phyloP scores from a whole-genome alignment of 1,284 basidiomycete species.

The Pholiota adiposa region DNA sequence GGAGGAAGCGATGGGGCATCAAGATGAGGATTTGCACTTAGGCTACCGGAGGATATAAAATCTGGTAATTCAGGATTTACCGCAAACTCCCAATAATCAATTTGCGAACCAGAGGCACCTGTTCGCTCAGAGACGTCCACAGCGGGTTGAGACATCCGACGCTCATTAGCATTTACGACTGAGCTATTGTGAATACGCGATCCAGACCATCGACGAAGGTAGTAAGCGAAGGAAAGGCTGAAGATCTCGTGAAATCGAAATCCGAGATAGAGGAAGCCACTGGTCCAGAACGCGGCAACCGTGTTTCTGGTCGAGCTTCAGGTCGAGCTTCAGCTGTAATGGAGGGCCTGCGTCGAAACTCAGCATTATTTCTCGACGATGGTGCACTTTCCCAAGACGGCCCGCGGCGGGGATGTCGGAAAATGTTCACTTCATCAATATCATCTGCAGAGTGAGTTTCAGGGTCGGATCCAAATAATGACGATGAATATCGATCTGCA shows the following conservation, averaged over 20 bases:
- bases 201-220: not conserved
- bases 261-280: not conserved
- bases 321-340: too few relatives aligned
- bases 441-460: not conserved
- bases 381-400: not conserved
- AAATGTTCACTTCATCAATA: not conserved
- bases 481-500: not conserved
- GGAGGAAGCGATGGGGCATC: slow-evolving; percentile 23
- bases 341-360: not conserved
- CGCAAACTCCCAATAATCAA: too few relatives aligned
- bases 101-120: too few relatives aligned
- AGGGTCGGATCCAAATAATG: not conserved
- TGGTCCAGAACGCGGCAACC: not conserved
- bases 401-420: not conserved
- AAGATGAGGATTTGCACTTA: not conserved
- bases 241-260: not conserved
- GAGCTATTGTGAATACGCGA: not conserved
- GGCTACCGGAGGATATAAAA: too few relatives aligned
- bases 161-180: not conserved
- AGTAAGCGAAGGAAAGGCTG: not conserved
- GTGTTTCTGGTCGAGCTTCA: not conserved
- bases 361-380: not conserved
- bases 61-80: too few relatives aligned
- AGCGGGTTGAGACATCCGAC: not conserved
- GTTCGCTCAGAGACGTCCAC: not conserved